A percentile compares a stretch with the other conserved stretches of the same genome.
Evolutionary conservation across 1,139 yeast genomes (phyloP).

Genomic region (Saccharomyces hybrid): DNA sequence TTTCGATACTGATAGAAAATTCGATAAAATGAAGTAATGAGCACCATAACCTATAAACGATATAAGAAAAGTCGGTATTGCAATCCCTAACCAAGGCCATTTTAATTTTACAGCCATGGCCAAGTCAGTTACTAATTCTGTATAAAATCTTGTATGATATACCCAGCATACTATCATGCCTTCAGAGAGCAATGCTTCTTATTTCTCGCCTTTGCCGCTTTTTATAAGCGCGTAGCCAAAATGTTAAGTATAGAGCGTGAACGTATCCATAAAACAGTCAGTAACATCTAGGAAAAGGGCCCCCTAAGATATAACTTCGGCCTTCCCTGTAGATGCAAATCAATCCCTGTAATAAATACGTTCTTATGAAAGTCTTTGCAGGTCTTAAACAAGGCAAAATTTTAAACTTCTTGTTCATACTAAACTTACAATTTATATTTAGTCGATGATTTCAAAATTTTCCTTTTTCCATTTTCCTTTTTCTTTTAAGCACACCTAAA

Average conservation of each 20-base stretch:
- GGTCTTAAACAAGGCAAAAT: no score
- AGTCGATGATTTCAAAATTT: neutral
- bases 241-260: neutral
- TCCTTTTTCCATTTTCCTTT: neutral
- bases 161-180: constrained; percentile 4
- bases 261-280: neutral
- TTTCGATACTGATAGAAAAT: constrained; percentile 35
- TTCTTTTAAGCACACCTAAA: neutral
- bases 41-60: constrained; percentile 56
- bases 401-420: no score
- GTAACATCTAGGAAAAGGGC: neutral
- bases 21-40: constrained; percentile 48
- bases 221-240: neutral
- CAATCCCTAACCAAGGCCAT: constrained; percentile 55
- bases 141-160: neutral
- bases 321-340: no score
- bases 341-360: no score
- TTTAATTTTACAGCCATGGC: constrained; percentile 37
- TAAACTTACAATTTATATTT: neutral
- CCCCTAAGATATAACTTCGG: no score
- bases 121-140: neutral
- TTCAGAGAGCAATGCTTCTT: neutral
- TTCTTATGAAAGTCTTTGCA: no score
- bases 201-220: neutral
- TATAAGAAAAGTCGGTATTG: constrained; percentile 63